phyloP scores from a whole-genome alignment of 2,329 filamentous ascomycete genomes.

The Ilyonectria destructans region DNA sequence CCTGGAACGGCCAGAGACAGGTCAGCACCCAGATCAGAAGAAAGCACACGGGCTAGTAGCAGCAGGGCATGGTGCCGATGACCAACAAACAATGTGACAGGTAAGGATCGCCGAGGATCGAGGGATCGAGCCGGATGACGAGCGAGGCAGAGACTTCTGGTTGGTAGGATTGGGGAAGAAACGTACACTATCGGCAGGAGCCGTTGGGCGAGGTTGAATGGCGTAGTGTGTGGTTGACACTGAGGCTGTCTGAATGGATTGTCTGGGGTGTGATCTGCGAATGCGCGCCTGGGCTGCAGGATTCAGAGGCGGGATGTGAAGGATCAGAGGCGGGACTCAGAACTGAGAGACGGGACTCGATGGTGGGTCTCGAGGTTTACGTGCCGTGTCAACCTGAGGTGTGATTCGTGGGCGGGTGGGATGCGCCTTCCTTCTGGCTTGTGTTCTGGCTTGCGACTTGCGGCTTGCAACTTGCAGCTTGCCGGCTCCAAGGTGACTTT shows the following conservation, averaged over 20 bases:
- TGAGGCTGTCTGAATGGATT: background rate
- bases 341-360: background rate
- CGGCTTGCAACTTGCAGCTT: background rate
- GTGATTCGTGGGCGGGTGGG: background rate
- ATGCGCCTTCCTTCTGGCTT: constrained; percentile 1
- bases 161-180: background rate
- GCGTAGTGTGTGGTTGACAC: constrained; percentile 4
- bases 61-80: background rate
- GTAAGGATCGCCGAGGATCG: background rate
- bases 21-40: background rate
- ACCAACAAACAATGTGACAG: background rate
- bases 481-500: background rate
- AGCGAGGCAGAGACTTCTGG: background rate
- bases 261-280: background rate
- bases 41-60: background rate
- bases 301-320: background rate
- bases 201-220: background rate
- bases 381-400: background rate
- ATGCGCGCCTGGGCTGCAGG: background rate
- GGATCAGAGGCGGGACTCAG: background rate
- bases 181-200: background rate
- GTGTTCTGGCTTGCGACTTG: background rate
- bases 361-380: background rate
- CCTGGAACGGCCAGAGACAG: constrained; percentile 7
- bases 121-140: background rate